Conservation (phyloP, 2,329 filamentous ascomycete species). For the Colletotrichum filicis region DNA sequence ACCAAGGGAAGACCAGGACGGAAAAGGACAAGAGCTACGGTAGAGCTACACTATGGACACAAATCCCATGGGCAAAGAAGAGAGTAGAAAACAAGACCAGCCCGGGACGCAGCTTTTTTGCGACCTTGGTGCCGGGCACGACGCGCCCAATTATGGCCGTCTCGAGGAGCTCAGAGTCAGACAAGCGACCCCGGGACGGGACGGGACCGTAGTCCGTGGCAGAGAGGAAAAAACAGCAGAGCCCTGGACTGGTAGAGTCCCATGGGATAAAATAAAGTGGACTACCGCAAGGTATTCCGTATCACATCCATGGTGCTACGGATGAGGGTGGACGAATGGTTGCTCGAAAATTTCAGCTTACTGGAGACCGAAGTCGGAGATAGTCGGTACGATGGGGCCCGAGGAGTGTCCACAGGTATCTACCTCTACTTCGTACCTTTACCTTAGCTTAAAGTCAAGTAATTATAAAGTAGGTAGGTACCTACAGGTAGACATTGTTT, state of each 20-base stretch:
- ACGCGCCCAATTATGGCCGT: slow-evolving; percentile 21
- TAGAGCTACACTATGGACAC: neutral
- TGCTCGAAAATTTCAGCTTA: slow-evolving; percentile 31
- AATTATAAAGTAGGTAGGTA: too few species aligned
- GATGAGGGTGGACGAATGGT: slow-evolving; percentile 18
- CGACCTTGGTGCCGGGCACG: neutral
- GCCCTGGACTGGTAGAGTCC: too few species aligned
- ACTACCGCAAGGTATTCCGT: neutral
- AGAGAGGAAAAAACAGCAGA: neutral
- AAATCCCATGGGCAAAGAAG: slow-evolving; percentile 4
- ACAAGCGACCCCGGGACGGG: neutral
- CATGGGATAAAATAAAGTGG: slow-evolving; percentile 11
- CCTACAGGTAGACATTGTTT: too few species aligned
- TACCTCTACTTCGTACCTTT: too few species aligned
- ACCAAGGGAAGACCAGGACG: neutral
- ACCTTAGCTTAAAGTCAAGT: neutral
- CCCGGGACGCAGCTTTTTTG: neutral
- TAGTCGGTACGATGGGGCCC: slow-evolving; percentile 31
- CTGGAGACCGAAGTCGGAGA: slow-evolving; percentile 35
- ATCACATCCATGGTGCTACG: neutral
- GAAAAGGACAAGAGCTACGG: neutral
- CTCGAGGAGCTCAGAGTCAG: neutral
- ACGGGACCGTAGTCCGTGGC: neutral
- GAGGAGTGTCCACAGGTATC: slow-evolving; percentile 7
- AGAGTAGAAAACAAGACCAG: neutral